phyloP scores from a whole-genome alignment of 2,329 filamentous ascomycete genomes.

The Daldinia sp. region DNA sequence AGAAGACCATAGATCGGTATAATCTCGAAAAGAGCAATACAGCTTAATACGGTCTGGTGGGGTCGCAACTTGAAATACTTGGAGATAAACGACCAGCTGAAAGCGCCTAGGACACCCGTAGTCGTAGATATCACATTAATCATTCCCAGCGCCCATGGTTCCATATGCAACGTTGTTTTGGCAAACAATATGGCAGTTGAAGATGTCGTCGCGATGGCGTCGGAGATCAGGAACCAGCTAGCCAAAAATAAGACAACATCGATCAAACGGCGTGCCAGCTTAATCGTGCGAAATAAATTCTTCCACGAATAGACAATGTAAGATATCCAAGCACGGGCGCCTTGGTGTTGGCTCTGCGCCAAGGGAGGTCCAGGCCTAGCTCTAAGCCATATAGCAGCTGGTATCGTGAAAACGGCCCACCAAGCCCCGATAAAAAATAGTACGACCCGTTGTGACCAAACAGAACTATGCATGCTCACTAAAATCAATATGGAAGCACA shows the following conservation, averaged over 20 bases:
- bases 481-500: conserved; percentile 83
- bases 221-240: conserved; percentile 94
- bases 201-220: conserved; percentile 93
- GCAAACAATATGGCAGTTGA: conserved; percentile 96
- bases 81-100: conserved; percentile 87
- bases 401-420: conserved; percentile 94
- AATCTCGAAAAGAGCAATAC: conserved; percentile 88
- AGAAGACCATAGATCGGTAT: conserved; percentile 93
- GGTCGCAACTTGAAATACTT: conserved; percentile 76
- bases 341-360: conserved; percentile 56
- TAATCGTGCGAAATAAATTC: conserved; percentile 82
- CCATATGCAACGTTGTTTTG: conserved; percentile 92
- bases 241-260: conserved; percentile 84
- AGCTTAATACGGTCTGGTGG: conserved; percentile 90
- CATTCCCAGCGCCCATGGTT: conserved; percentile 85
- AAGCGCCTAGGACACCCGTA: conserved; percentile 86
- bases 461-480: conserved; percentile 78
- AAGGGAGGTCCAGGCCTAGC: conserved; percentile 89
- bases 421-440: conserved; percentile 88
- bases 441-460: conserved; percentile 86
- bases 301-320: conserved; percentile 90
- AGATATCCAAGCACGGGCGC: conserved; percentile 66
- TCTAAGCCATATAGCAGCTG: conserved; percentile 87
- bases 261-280: conserved; percentile 76
- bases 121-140: conserved; percentile 94